Base-by-base conservation (phyloP, 495 filamentous ascomycete genomes). In the Bacidia rubella region DNA sequence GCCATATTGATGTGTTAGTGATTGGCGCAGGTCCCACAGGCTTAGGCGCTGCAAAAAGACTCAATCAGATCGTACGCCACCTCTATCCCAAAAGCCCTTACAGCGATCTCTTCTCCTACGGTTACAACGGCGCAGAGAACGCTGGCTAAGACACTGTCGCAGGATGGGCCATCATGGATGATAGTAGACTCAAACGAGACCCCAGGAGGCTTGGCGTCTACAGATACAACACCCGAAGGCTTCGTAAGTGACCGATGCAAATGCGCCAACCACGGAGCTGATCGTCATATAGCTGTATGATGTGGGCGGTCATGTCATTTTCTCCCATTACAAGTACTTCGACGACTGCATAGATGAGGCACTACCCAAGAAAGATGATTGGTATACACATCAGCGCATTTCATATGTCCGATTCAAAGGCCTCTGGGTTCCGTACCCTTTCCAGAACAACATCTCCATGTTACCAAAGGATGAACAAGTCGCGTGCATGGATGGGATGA, bases 271-370 rank as follows among this genome's bases (percentile, higher is more conserved):
- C 48, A 57, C 49, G 25, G 47, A 49, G 63, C 45, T 47, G 7
- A 47, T 27, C 20, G 17, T 26, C 66, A 46, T 61, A 17, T 61
- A 97, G 90, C 82, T 98, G 60, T 98, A 95, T 76, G 92, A 98
- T 75, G 92, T 98, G 62, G 92, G 92, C 66, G 92, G 92, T 60
- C 92, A 98, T 71, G 92, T 98, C 72, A 97, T 98, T 70, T 98
- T 98, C 79, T 98, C 92, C 55, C 92, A 98, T 78, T 98, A 97
- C 81, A 95, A 95, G 72, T 98, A 98, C 81, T 98, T 98, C 68
- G 92, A 98, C 71, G 93, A 98, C 73, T 94, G 87, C 74, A 85
- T 98, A 66, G 74, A 95, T 64, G 90, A 98, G 74, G 92, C 92
- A 52, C 80, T 98, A 42, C 93, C 92, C 57, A 86, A 88, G 68